phyloP scores from a whole-genome alignment of 306 rosid species.

The Parietaria judaica region DNA sequence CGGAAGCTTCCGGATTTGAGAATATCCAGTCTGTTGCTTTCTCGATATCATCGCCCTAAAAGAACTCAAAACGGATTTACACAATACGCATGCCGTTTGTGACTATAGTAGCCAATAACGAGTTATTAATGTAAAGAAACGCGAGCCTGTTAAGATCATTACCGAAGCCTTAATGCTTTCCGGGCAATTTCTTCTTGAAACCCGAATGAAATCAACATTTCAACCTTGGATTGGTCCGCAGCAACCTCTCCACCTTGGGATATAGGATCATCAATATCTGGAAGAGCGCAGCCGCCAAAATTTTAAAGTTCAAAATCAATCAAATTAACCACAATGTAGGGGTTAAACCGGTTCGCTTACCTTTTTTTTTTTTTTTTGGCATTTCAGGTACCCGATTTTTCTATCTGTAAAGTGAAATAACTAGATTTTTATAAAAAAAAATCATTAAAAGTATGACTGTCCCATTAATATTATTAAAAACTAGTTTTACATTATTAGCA shows the following conservation, averaged over 20 bases:
- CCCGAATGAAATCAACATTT: constrained; percentile 78
- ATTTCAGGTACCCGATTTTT: too few species aligned
- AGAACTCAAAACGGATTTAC: not conserved
- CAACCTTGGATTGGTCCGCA: constrained; percentile 75
- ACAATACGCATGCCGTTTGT: not conserved
- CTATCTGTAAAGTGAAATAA: too few species aligned
- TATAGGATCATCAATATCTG: constrained; percentile 73
- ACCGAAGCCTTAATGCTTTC: constrained; percentile 86
- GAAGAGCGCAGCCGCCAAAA: constrained; percentile 2
- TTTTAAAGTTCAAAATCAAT: too few species aligned
- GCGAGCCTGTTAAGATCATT: constrained; percentile 4
- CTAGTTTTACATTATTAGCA: too few species aligned
- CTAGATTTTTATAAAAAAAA: too few species aligned
- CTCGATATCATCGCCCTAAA: constrained; percentile 59
- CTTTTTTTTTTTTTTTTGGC: too few species aligned
- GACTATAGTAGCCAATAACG: not conserved
- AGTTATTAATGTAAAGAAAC: not conserved
- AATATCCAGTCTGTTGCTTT: too few species aligned
- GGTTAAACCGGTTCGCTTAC: too few species aligned
- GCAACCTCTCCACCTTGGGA: constrained; percentile 36
- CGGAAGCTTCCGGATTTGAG: too few species aligned
- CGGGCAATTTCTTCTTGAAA: constrained; percentile 77
- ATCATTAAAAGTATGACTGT: too few species aligned
- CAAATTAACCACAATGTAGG: too few species aligned
- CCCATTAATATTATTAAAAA: too few species aligned